A percentile compares a stretch with the other conserved stretches of the same genome.
These are phyloP conservation scores for Prunus mume DNA, from an alignment of 306 rosid species.

Conservation along the genomic window DNA sequence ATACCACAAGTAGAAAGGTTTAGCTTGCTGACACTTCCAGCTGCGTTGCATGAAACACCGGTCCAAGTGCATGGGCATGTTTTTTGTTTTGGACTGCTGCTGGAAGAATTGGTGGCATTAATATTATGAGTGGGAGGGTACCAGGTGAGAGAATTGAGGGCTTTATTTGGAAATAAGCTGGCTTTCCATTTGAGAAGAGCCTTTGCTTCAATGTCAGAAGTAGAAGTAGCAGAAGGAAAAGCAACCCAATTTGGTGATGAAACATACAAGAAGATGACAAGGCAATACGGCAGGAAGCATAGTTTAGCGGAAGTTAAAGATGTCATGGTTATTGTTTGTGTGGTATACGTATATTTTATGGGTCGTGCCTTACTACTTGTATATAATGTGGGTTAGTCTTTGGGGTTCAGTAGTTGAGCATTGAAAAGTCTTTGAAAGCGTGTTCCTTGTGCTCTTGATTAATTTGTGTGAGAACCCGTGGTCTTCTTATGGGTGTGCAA, in stretches of 20 bases:
- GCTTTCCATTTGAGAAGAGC: slow-evolving; percentile 9
- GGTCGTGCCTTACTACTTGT: too few species aligned
- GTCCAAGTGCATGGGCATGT: slow-evolving; percentile 2
- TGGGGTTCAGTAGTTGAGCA: too few species aligned
- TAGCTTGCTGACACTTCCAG: background rate
- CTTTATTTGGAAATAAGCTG: background rate
- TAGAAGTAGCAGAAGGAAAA: background rate
- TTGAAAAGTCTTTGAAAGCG: too few species aligned
- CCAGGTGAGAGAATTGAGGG: background rate
- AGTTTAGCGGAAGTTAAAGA: too few species aligned
- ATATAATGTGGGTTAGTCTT: too few species aligned
- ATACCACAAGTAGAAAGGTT: slow-evolving; percentile 5
- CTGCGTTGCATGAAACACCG: slow-evolving; percentile 18
- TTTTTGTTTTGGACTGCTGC: background rate
- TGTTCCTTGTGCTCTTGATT: too few species aligned
- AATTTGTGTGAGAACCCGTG: too few species aligned
- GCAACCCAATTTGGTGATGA: background rate
- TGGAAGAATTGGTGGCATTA: background rate
- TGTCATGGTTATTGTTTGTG: too few species aligned
- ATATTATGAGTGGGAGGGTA: background rate
- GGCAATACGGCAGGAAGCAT: too few species aligned
- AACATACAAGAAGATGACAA: background rate
- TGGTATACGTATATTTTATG: too few species aligned
- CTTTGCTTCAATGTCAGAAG: too few species aligned
- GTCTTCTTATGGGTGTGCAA: too few species aligned